These are phyloP conservation scores for Phytopythium montanum DNA, from an alignment of 352 stramenopile genomes.

Conservation along the genomic window DNA sequence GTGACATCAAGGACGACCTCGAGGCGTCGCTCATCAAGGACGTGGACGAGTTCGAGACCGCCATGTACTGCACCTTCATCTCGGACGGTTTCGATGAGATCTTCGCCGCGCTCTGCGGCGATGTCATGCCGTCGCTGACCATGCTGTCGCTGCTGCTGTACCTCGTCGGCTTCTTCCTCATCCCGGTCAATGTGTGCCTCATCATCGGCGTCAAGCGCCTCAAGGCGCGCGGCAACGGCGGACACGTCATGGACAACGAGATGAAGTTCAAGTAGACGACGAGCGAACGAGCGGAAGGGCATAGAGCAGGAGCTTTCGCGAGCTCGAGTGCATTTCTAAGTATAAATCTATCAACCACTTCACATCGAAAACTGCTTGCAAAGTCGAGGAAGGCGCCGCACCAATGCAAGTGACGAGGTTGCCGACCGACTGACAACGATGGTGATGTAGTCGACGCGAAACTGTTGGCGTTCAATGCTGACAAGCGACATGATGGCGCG, in stretches of 20 bases:
- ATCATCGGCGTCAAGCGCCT: slow-evolving; percentile 69
- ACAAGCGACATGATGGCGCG: too few relatives aligned
- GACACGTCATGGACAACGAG: slow-evolving; percentile 63
- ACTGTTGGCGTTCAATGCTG: too few relatives aligned
- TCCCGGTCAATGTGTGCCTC: slow-evolving; percentile 67
- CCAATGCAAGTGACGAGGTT: too few relatives aligned
- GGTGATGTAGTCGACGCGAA: too few relatives aligned
- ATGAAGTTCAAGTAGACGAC: slow-evolving; percentile 34
- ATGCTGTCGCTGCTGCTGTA: slow-evolving; percentile 83
- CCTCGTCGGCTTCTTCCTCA: slow-evolving; percentile 59
- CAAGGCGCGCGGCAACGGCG: slow-evolving; percentile 52
- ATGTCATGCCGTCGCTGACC: slow-evolving; percentile 63
- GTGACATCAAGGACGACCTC: slow-evolving; percentile 37
- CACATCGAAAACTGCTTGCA: neutral
- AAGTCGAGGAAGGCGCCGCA: too few relatives aligned
- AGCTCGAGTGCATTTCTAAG: neutral
- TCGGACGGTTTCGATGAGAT: slow-evolving; percentile 40
- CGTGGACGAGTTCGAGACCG: slow-evolving; percentile 45
- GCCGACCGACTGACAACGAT: too few relatives aligned
- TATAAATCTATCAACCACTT: neutral
- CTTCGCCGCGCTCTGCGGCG: slow-evolving; percentile 46
- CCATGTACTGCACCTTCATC: slow-evolving; percentile 68
- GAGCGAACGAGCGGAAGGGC: neutral
- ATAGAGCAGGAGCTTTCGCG: neutral
- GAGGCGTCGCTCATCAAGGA: slow-evolving; percentile 44